Base-by-base conservation (phyloP, 805 yeast species). In the Metschnikowia chrysomelidarum region DNA sequence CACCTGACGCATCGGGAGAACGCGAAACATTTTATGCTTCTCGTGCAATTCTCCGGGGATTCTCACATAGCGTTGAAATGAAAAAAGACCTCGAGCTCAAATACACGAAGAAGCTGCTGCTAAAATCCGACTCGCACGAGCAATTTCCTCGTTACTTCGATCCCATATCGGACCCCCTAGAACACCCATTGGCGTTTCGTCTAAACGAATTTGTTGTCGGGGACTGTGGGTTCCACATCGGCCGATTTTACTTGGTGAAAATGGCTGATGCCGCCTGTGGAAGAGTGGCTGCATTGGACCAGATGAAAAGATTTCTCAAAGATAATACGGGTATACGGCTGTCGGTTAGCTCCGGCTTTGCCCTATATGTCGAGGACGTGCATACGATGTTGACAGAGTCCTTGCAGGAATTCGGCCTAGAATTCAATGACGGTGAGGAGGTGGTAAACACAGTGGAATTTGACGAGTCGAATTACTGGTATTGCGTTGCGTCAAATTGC, bases 281-380 rank as follows among this genome's bases (percentile, higher is more conserved):
- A 2, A 69, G 70, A 2, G 38, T 66, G n/a, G 44, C 60, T 4
- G 56, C 68, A 2, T 38, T 64, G 9, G 56, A 54, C 12, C 54
- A 57, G 32, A 66, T 68, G 70, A 48, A 43, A n/a, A 31, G 40
- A 5, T 43, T 50, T 5, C 51, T 55, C 49, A 41, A 34, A 7
- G 45, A 40, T 19, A 17, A 20, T 3, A 23, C 36, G 2, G 30
- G 41, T 15, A 41, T 41, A 7, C 31, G 44, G 7, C 31, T 36
- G 27, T 31, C 51, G 1, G 36, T 34, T 23, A 54, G 63, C 1
- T 55, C 68, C 1, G 37, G 45, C 3, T 68, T 68, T 53, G 65
- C 63, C 30, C 42, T 68, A 19, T 68, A 65, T 38, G 72, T 68
- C 11, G 66, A 67, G 34, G 72, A 68, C 43, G 63, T 62, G 2